Base-by-base conservation (phyloP, 768 basidiomycete genomes). In the Pisolithus orientalis region DNA sequence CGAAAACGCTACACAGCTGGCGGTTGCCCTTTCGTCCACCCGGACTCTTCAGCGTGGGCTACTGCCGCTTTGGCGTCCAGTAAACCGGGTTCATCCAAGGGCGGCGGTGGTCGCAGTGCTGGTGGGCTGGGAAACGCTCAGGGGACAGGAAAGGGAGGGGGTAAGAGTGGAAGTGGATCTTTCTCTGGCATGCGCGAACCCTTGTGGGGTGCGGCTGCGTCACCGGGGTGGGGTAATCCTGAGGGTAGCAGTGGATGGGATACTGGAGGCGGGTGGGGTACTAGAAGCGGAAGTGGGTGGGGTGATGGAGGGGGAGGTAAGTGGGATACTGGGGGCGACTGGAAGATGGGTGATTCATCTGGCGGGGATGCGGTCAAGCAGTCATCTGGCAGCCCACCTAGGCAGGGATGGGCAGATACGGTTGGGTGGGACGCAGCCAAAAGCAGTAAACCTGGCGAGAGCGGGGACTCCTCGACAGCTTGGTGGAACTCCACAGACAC, bases 11-110 rank as follows among this genome's bases (percentile, higher is more conserved):
- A 39, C 10, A 16, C 44, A 21, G 21, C 34, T 5, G 34, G 34
- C 4, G 59, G 58, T 24, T 72, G 71, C 47, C 10, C 21, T 2
- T 72, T 65, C 48, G 14, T 70, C 24, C 71, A 72, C 48, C 66
- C 68, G 8, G 59, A 27, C n/a, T 55, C 64, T 9, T 47, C 60
- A n/a, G 34, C 38, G 13, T 68, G 66, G 66, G 32, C 9, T 27
- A 52, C 40, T 32, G 17, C 46, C 6, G 68, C 64, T 5, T 52
- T 25, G n/a, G n/a, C 44, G 24, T 7, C 60, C 11, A 50, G 52
- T 9, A 48, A 5, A 31, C 34, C 34, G 11, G 34, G 34, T 34
- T 34, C 34, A 14, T 34, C 34, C 11, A 34, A 14, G 14, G 34
- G 34, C 11, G 13, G 34, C 11, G 13, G 34, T 5, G 34, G 31